Evolutionary conservation across 1,139 yeast species (phyloP), one percentile per base, ranked within the genome.

Genomic region (Suhomyces anneliseae): DNA sequence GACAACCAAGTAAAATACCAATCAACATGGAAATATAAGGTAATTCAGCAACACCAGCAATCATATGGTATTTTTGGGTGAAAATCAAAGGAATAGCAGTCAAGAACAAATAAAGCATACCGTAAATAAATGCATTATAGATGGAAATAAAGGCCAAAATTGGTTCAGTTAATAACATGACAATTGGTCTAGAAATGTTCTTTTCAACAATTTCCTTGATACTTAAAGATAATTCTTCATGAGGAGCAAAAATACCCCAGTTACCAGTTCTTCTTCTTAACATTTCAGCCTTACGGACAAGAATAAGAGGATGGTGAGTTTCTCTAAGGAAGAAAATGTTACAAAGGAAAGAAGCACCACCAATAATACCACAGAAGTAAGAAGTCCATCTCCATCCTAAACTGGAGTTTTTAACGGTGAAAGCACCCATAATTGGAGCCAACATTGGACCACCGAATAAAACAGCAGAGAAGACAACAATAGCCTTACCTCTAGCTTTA

Each of bases 231-330:
- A 83, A 78, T 56, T 83, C 87, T 62, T 89, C 96, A 60, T 86
- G 93, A 6, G 95, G 85, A 26, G 96, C 95, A 59, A 81, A 83
- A 45, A 89, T 85, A 36, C 90, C 90, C 96, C 96, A 87, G 62
- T 79, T 82, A 1, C 76, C 75, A 4, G 78, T 73, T 60, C 78
- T 60, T 60, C 81, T 72, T 62, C 89, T 81, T 58, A 86, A 75
- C 38, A 61, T 64, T 54, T 75, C 78, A 3, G 93, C 93, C 65
- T 84, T 85, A n/a, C 68, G 54, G 27, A 77, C 82, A 51, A 87
- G 66, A 45, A 87, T 72, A 54, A 69, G 52, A 6, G 72, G 71
- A 70, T 74, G 72, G 57, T 80, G 82, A 11, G 83, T 74, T 59
- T 81, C 86, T 46, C 70, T 69, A 47, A 68, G 63, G 34, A 72